Evolutionary conservation across 139 green algal genomes (phyloP), one percentile per base, ranked within the genome.

Genomic region (Astrephomene gubernaculifera): DNA sequence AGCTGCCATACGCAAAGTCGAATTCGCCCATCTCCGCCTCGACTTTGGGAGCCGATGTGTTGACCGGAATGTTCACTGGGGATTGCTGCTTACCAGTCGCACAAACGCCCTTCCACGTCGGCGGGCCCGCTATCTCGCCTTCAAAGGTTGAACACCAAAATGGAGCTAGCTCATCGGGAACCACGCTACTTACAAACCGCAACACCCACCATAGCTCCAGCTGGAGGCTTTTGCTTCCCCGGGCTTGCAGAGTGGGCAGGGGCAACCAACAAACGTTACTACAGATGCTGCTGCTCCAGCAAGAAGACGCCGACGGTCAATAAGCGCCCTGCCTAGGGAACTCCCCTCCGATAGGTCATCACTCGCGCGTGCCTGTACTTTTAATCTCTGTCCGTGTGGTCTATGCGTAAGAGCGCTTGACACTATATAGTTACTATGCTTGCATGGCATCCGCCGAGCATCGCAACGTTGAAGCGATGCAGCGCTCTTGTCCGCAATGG

Each of bases 31-130:
- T 81, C 54, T 90, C 70, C 22, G 63, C 69, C 3, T 87, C 72
- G 29, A 87, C 54, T 33, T 74, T 83, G 2, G 60, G 84, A 24
- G 84, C 76, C 25, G 81, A 61, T 60, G 60, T 72, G 41, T 67
- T 82, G 39, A 90, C 31, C 5, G 88, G 71, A 12, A 93, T 71
- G 79, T 93, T 87, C n/a, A 93, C 83, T 8, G 90, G 90, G 1
- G 90, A 93, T 72, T 93, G 90, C 24, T 67, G 84, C 41, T 54
- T 79, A 17, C 90, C 90, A 4, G 69, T 79, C 45, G 87, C 52
- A 45, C 90, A 93, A 0, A 86, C 68, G 9, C 87, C 88, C 31
- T 78, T 68, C 90, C 90, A 93, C 12, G 60, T 35, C 29, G 69
- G 69, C 7, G 85, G 84, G 0, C 87, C 87, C 6, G 61, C 53